Evolutionary conservation across 2,329 filamentous ascomycete species (phyloP), one percentile per base, ranked within the genome.

Genomic region (Colletotrichum godetiae): DNA sequence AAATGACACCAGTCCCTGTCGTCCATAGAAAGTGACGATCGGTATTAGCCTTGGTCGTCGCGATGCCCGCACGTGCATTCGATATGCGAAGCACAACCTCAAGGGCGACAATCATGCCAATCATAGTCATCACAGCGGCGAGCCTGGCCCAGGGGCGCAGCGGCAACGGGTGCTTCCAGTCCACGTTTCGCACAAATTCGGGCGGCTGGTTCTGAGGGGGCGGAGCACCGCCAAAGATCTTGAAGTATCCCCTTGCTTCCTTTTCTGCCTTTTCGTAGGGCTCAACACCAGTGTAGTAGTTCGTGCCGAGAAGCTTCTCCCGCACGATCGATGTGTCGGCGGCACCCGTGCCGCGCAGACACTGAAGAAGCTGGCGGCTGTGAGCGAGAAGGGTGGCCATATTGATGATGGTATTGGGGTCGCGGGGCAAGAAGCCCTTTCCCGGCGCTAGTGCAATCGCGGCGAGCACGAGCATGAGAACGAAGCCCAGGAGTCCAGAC

Each of bases 11-110:
- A 0, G 83, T 81, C 0, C 78, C 75, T 0, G 78, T 79, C 3
- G 82, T 84, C 82, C 83, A 84, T 2, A 81, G 66, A 27, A 84
- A 72, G 61, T 84, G 81, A 4, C 76, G 66, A 24, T 78, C 77
- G 31, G 79, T 77, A 5, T 79, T 75, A 1, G 66, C 73, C 15
- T 59, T 67, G 24, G 82, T 78, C 2, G 79, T 79, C 0, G 75
- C 77, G 3, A 85, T 70, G 0, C 83, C 83, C 19, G 78, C 69
- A 7, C 78, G 75, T 1, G 74, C 67, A 2, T 77, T 66, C 0
- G 83, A 84, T 0, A 76, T 57, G 3, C 80, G 78, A 4, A 84
- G 67, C 1, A 81, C 78, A 2, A 82, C 72, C 58, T 85, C 83
- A 4, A 85, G 77, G 0, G 76, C 79, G 19, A 81, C 78, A 11